phyloP scores from a whole-genome alignment of 805 yeast genomes.

The Cyberlindnera amylophila region DNA sequence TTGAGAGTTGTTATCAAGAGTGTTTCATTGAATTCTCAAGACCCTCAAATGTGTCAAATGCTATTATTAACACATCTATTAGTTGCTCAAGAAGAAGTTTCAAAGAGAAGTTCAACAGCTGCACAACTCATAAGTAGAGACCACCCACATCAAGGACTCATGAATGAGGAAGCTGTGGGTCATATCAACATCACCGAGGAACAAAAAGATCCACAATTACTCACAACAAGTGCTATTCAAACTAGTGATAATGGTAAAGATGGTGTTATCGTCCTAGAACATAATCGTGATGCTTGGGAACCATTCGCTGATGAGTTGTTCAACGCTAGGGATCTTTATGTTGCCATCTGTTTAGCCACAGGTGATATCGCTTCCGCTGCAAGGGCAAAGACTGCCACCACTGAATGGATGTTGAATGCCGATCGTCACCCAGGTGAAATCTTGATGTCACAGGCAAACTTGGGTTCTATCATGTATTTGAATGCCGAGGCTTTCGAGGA shows the following conservation, averaged over 20 bases:
- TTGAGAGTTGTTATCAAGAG: conserved; percentile 65
- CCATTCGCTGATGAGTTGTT: conserved; percentile 77
- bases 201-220: conserved; percentile 8
- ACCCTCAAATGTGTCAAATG: conserved; percentile 50
- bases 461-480: conserved; percentile 65
- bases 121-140: conserved; percentile 32
- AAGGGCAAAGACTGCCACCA: conserved; percentile 56
- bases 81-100: conserved; percentile 64
- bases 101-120: conserved; percentile 35
- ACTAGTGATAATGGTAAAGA: conserved; percentile 2
- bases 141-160: conserved; percentile 7
- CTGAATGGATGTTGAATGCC: conserved; percentile 71
- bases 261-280: conserved; percentile 21
- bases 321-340: conserved; percentile 69
- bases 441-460: conserved; percentile 60
- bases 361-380: conserved; percentile 66
- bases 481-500: conserved; percentile 63
- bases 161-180: neutral
- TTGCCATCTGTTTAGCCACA: conserved; percentile 63
- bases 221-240: conserved; percentile 3
- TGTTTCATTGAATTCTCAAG: conserved; percentile 48
- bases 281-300: conserved; percentile 56
- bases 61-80: conserved; percentile 58
- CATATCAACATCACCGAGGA: neutral
- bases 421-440: conserved; percentile 64